Conservation (phyloP, 2,329 filamentous ascomycete species). For the Sporothrix mexicana region DNA sequence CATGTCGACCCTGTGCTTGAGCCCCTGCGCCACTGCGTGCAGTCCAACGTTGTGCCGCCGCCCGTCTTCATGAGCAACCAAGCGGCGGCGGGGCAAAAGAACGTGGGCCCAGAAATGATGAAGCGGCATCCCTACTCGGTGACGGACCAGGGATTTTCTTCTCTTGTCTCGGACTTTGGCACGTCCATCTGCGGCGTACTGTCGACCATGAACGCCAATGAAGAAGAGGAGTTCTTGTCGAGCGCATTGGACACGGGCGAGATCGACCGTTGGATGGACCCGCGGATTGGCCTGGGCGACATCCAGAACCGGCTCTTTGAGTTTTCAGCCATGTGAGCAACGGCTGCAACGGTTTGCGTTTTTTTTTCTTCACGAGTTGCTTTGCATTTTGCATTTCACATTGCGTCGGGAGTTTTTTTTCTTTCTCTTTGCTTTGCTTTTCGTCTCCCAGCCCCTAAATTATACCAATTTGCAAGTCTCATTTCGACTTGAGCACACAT, state of each 20-base stretch:
- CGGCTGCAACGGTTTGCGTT: neutral
- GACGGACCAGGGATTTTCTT: conserved; percentile 19
- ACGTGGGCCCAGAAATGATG: neutral
- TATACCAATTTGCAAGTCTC: conserved; percentile 15
- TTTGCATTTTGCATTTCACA: neutral
- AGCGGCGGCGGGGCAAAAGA: neutral
- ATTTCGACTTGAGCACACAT: neutral
- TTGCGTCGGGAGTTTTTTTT: neutral
- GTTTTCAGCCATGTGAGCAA: neutral
- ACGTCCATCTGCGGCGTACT: neutral
- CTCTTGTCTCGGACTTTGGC: neutral
- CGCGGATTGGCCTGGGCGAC: conserved; percentile 16
- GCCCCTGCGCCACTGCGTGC: conserved; percentile 29
- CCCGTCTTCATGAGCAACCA: neutral
- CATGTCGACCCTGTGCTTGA: conserved; percentile 25
- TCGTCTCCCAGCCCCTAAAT: neutral
- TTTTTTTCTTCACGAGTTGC: neutral
- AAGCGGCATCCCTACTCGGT: neutral
- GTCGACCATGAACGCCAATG: neutral
- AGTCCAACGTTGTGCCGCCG: neutral
- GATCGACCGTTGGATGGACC: conserved; percentile 31
- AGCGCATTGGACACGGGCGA: conserved; percentile 11
- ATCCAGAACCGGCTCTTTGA: conserved; percentile 28
- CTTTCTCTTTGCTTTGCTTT: neutral
- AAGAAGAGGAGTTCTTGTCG: conserved; percentile 16